Base-by-base conservation (phyloP, 805 yeast species). In the Saturnispora sekii region DNA sequence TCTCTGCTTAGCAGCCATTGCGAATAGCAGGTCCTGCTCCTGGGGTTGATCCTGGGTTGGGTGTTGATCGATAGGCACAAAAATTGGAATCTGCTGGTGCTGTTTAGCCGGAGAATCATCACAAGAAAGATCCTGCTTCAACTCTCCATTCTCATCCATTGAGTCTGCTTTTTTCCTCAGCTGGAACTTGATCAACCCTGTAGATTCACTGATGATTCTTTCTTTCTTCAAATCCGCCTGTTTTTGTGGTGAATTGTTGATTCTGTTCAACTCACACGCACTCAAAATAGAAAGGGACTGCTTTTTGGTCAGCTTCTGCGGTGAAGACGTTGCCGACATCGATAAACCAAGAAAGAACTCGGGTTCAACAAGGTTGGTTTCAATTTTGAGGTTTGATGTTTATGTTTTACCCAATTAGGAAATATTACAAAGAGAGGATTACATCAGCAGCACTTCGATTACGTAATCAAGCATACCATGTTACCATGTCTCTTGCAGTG, bases 1-100 rank as follows among this genome's bases (percentile, higher is more conserved):
- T 48, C 79, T 66, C 53, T 77, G 81, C 53, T 79, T 78, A 2
- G 69, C 53, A 0, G 83, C 77, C 41, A 72, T 51, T 36, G 60
- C 57, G 43, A 59, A 67, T 32, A 73, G 53, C 14, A 72, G 12
- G 8, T 41, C 44, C 3, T 43, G 41, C 6, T 32, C 17, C 9
- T 14, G 38, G 17, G 35, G 14, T 18, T 44, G 37, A 35, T 39
- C 11, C 12, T 21, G 26, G 5, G n/a, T 15, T 5, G 28, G 21
- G 16, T 11, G 43, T n/a, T 54, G 44, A 32, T 54, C 51, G 4
- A 66, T 58, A 2, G 69, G 70, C 10, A 65, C 57, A 48, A 60
- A 62, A 6, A 66, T 63, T 1, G 70, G 69, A 10, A 67, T 48
- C 2, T 14, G 35, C 12, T 14, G 44, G 43, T 8, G 44, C 16